These are phyloP conservation scores for Geotrichum klebahnii DNA, from an alignment of 1,139 yeast genomes.

Conservation along the genomic window DNA sequence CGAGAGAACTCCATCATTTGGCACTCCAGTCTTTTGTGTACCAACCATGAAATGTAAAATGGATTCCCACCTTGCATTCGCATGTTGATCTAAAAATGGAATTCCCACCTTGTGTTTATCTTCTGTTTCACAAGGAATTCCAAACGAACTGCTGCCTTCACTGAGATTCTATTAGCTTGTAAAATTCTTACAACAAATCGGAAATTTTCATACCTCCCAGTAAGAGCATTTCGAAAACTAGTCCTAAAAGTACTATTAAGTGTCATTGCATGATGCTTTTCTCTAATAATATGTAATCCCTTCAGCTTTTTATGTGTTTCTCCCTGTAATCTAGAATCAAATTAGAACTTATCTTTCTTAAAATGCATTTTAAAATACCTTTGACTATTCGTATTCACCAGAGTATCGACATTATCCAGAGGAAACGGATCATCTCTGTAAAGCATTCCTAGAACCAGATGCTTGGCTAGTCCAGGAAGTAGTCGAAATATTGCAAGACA, in stretches of 20 bases:
- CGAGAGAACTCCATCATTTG: slow-evolving; percentile 44
- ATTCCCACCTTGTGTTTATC: slow-evolving; percentile 55
- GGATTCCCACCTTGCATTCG: slow-evolving; percentile 87
- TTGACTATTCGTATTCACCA: slow-evolving; percentile 55
- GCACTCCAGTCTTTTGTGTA: slow-evolving; percentile 52
- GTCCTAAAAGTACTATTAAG: slow-evolving; percentile 70
- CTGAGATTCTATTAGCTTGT: no score
- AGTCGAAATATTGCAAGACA: slow-evolving; percentile 86
- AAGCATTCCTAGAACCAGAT: slow-evolving; percentile 80
- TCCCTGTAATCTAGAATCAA: slow-evolving; percentile 47
- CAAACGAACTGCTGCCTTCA: slow-evolving; percentile 50
- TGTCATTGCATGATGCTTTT: slow-evolving; percentile 51
- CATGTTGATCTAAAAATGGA: slow-evolving; percentile 70
- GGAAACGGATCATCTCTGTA: slow-evolving; percentile 74
- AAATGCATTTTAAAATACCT: slow-evolving; percentile 6
- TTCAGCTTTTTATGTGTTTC: slow-evolving; percentile 78
- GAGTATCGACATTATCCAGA: slow-evolving; percentile 62
- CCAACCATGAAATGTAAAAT: slow-evolving; percentile 98
- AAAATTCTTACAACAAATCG: no score
- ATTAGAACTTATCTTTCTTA: background rate
- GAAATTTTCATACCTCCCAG: slow-evolving; percentile 61
- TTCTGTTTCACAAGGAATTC: slow-evolving; percentile 50
- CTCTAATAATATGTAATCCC: slow-evolving; percentile 70
- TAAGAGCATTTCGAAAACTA: slow-evolving; percentile 75
- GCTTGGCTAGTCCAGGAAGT: slow-evolving; percentile 83